phyloP scores from a whole-genome alignment of 2,329 filamentous ascomycete species.

The Cladosporium sp. region DNA sequence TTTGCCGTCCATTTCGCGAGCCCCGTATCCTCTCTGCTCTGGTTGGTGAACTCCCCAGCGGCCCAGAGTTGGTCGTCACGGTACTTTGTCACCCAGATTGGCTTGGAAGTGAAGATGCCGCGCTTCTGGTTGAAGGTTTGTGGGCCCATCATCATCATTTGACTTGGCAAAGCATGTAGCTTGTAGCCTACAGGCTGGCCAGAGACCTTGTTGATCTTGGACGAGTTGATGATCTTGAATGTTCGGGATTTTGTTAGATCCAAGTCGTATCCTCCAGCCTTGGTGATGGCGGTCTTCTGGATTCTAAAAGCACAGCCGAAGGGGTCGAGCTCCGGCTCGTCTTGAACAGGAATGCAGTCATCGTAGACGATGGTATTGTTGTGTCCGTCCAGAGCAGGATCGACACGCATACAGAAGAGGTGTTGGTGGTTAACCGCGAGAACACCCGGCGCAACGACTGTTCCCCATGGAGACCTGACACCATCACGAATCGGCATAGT shows the following conservation, averaged over 20 bases:
- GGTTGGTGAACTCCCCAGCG: conserved; percentile 42
- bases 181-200: conserved; percentile 48
- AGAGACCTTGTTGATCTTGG: conserved; percentile 36
- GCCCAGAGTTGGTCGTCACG: conserved; percentile 49
- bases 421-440: conserved; percentile 65
- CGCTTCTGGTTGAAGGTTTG: conserved; percentile 47
- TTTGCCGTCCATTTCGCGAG: too few species aligned
- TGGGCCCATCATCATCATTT: conserved; percentile 45
- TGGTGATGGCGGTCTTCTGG: conserved; percentile 31
- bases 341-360: conserved; percentile 47
- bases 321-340: conserved; percentile 49
- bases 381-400: conserved; percentile 45
- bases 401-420: conserved; percentile 58
- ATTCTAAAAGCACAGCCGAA: conserved; percentile 58
- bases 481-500: conserved; percentile 49
- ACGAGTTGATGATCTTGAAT: background rate
- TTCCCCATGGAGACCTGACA: conserved; percentile 41
- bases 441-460: conserved; percentile 56
- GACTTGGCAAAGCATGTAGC: conserved; percentile 42
- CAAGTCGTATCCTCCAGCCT: conserved; percentile 26
- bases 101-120: conserved; percentile 25
- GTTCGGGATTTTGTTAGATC: background rate
- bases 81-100: conserved; percentile 51
- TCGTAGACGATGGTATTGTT: conserved; percentile 51
- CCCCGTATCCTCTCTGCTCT: too few species aligned